Evolutionary conservation across 2,329 filamentous ascomycete species (phyloP).

Genomic region (Capronia americana): DNA sequence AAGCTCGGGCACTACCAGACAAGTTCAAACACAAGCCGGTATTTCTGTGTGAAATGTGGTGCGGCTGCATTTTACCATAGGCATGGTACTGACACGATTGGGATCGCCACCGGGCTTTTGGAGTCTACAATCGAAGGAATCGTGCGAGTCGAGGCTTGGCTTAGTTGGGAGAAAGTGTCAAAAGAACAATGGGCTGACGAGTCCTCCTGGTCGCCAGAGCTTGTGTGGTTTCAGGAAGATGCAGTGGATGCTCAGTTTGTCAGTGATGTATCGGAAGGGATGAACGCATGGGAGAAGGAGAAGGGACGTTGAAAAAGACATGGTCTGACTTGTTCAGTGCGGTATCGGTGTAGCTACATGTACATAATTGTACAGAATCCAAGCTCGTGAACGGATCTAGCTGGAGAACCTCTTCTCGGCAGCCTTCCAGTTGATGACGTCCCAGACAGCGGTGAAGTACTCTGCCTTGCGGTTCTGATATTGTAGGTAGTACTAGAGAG

Average conservation of each 20-base stretch:
- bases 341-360: conserved; percentile 11
- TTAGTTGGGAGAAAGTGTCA: conserved; percentile 31
- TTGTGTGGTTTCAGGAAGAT: conserved; percentile 28
- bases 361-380: conserved; percentile 22
- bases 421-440: conserved; percentile 94
- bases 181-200: not conserved
- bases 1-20: conserved; percentile 32
- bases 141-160: conserved; percentile 30
- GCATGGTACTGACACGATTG: conserved; percentile 27
- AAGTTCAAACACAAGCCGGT: conserved; percentile 30
- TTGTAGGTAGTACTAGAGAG: conserved; percentile 66
- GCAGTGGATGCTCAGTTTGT: conserved; percentile 31
- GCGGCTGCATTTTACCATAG: conserved; percentile 33
- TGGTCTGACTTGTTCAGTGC: conserved; percentile 8
- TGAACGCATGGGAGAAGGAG: conserved; percentile 11
- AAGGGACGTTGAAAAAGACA: not conserved
- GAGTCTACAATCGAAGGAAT: conserved; percentile 15
- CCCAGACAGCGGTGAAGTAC: conserved; percentile 93
- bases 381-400: conserved; percentile 18
- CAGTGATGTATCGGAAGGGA: conserved; percentile 25
- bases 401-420: conserved; percentile 71
- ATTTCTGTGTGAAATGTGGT: conserved; percentile 35
- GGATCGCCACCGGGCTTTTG: conserved; percentile 32
- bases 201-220: not conserved
- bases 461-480: conserved; percentile 97